These are phyloP conservation scores for Diutina scorzettiae DNA, from an alignment of 1,139 yeast species.

Conservation along the genomic window DNA sequence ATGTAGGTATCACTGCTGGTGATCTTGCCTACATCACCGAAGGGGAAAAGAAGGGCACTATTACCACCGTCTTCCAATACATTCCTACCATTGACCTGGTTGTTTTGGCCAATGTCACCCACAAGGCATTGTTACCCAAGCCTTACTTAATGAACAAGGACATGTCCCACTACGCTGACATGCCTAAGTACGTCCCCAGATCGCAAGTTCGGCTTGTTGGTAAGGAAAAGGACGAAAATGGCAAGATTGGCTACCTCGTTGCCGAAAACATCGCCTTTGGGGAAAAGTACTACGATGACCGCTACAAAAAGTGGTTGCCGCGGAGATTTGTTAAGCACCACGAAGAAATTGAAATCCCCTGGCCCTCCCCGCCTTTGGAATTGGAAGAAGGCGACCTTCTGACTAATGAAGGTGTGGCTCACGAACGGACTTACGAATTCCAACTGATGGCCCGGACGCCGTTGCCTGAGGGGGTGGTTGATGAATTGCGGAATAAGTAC, in stretches of 20 bases:
- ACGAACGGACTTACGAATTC: slow-evolving; percentile 66
- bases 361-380: slow-evolving; percentile 74
- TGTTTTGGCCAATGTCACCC: slow-evolving; percentile 22
- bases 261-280: slow-evolving; percentile 61
- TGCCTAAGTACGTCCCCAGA: slow-evolving; percentile 44
- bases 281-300: slow-evolving; percentile 62
- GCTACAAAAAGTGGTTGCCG: slow-evolving; percentile 66
- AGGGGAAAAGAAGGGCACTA: slow-evolving; percentile 63
- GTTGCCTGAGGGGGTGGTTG: slow-evolving; percentile 53
- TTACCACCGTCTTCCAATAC: slow-evolving; percentile 36
- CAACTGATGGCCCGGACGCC: slow-evolving; percentile 57
- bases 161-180: slow-evolving; percentile 57
- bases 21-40: slow-evolving; percentile 41
- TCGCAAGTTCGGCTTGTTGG: slow-evolving; percentile 53
- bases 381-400: slow-evolving; percentile 44
- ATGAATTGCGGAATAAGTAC: slow-evolving; percentile 64
- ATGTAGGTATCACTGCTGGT: slow-evolving; percentile 28
- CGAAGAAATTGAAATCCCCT: slow-evolving; percentile 62
- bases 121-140: slow-evolving; percentile 41
- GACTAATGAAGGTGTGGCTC: slow-evolving; percentile 49
- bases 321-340: slow-evolving; percentile 64
- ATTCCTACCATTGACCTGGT: slow-evolving; percentile 23
- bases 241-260: slow-evolving; percentile 54
- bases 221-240: slow-evolving; percentile 51
- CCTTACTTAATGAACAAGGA: slow-evolving; percentile 66